phyloP scores from a whole-genome alignment of 805 yeast species.

The Lachancea meyersii region DNA sequence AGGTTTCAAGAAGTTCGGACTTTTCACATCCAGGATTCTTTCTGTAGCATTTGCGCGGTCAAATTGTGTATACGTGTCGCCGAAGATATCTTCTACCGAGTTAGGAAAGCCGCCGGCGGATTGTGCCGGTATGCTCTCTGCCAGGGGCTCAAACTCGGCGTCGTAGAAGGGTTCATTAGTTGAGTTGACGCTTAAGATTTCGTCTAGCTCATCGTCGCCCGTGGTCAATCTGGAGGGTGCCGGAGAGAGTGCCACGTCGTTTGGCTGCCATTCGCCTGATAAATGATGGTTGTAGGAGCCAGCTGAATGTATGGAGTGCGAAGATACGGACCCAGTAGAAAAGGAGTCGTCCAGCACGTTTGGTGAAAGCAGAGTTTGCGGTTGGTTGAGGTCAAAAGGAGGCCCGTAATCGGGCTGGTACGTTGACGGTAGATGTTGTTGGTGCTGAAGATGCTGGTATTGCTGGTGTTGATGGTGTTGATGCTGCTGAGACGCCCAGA shows the following conservation, averaged over 20 bases:
- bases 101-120: not conserved
- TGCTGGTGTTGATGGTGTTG: not conserved
- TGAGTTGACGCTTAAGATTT: slow-evolving; percentile 27
- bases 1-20: slow-evolving; percentile 11
- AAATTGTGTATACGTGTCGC: not conserved
- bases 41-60: not conserved
- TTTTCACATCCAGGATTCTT: not conserved
- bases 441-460: not conserved
- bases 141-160: not conserved
- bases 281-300: not conserved
- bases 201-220: slow-evolving; percentile 27
- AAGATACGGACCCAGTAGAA: slow-evolving; percentile 2
- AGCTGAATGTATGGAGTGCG: slow-evolving; percentile 3
- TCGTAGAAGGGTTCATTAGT: slow-evolving; percentile 9
- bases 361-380: slow-evolving; percentile 3
- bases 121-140: not conserved
- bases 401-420: not conserved
- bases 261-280: slow-evolving; percentile 11
- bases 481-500: slow-evolving; percentile 1
- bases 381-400: not conserved
- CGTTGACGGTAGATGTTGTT: not conserved
- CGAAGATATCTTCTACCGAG: not conserved
- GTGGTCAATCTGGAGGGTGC: slow-evolving; percentile 22
- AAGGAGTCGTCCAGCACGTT: slow-evolving; percentile 2
- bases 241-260: slow-evolving; percentile 26